Evolutionary conservation across 129 eudicot species (phyloP).

Genomic region (Lactuca saligna): DNA sequence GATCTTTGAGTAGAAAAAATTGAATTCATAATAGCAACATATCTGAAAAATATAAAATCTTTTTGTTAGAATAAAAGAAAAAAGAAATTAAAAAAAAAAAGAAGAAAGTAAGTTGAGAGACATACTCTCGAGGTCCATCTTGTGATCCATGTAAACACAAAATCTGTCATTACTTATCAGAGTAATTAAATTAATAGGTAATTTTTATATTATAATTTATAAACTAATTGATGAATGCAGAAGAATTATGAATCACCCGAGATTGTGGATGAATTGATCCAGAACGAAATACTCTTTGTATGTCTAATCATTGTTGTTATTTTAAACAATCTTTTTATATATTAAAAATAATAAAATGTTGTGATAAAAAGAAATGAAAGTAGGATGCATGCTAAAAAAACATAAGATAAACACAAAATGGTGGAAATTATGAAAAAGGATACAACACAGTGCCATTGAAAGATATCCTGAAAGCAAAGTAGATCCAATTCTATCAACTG

Average conservation of each 20-base stretch:
- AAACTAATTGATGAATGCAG: no score
- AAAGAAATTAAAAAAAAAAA: not conserved
- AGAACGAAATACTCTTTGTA: slow-evolving; percentile 77
- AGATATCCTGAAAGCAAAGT: slow-evolving; percentile 89
- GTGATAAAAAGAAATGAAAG: no score
- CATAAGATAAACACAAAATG: slow-evolving; percentile 1
- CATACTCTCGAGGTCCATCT: slow-evolving; percentile 98
- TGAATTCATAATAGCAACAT: slow-evolving; percentile 93
- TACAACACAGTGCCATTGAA: slow-evolving; percentile 96
- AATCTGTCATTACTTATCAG: slow-evolving; percentile 56
- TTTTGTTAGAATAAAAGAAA: not conserved
- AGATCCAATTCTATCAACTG: slow-evolving; percentile 58
- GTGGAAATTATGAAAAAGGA: slow-evolving; percentile 44
- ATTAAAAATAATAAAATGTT: not conserved
- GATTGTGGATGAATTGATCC: slow-evolving; percentile 90
- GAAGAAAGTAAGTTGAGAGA: slow-evolving; percentile 7
- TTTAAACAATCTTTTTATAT: slow-evolving; percentile 28
- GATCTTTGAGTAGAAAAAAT: slow-evolving; percentile 96
- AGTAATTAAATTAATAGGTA: no score
- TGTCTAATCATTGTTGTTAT: slow-evolving; percentile 55
- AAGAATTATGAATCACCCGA: slow-evolving; percentile 68
- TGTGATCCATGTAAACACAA: slow-evolving; percentile 96
- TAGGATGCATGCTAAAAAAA: slow-evolving; percentile 1
- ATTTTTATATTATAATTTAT: no score
- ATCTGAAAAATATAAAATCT: slow-evolving; percentile 50